Evolutionary conservation across 768 basidiomycete species (phyloP).

Genomic region (Collybiopsis luxurians): DNA sequence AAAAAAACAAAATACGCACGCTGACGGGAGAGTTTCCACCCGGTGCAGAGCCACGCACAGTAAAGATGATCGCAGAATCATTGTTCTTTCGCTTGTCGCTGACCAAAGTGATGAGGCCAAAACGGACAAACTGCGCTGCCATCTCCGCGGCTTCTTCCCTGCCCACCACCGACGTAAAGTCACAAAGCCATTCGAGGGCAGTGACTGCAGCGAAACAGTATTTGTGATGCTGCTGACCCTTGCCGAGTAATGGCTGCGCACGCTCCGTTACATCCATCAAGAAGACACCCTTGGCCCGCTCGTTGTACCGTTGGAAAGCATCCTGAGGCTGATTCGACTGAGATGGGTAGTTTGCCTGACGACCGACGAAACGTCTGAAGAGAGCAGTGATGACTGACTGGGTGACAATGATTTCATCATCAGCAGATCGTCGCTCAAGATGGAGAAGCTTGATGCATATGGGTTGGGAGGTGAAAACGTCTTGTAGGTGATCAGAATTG

Average conservation of each 20-base stretch:
- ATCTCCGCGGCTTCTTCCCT: constrained; percentile 97
- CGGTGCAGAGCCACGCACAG: constrained; percentile 78
- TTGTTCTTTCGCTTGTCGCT: constrained; percentile 91
- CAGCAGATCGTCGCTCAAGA: constrained; percentile 86
- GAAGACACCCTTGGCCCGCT: constrained; percentile 71
- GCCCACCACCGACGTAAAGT: constrained; percentile 94
- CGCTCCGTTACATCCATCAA: constrained; percentile 73
- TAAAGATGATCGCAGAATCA: constrained; percentile 91
- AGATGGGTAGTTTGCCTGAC: constrained; percentile 74
- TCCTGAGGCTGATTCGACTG: constrained; percentile 49
- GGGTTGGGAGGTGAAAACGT: constrained; percentile 87
- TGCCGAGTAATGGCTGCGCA: constrained; percentile 50
- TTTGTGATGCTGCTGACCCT: constrained; percentile 49
- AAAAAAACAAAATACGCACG: constrained; percentile 38
- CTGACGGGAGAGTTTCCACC: constrained; percentile 73
- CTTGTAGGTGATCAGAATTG: constrained; percentile 87
- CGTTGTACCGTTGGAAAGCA: constrained; percentile 70
- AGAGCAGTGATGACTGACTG: constrained; percentile 92
- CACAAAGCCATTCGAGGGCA: constrained; percentile 95
- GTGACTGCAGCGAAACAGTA: constrained; percentile 84
- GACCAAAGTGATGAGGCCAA: constrained; percentile 84
- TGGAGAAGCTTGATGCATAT: constrained; percentile 98
- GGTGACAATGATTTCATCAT: constrained; percentile 97
- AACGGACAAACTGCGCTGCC: constrained; percentile 96
- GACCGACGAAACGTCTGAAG: constrained; percentile 93